phyloP scores from a whole-genome alignment of 345 rosid genomes.

The Syzygium aromaticum region DNA sequence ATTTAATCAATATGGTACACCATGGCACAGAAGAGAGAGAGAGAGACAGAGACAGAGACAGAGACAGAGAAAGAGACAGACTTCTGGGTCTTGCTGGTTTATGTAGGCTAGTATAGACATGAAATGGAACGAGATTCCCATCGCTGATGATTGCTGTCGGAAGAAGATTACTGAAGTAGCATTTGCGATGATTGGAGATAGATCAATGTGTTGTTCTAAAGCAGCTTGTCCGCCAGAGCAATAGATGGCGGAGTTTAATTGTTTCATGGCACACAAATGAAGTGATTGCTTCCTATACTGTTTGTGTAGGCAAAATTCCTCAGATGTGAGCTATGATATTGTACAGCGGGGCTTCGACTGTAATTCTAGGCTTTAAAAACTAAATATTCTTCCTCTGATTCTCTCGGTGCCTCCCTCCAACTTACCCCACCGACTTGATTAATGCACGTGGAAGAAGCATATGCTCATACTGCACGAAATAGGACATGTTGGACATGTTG shows the following conservation, averaged over 20 bases:
- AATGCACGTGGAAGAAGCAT: not conserved
- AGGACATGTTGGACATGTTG: not conserved
- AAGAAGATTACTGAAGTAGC: not conserved
- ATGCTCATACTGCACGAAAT: not conserved
- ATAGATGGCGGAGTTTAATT: not conserved
- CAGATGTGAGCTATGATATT: not conserved
- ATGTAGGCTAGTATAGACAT: no score
- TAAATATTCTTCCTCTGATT: not conserved
- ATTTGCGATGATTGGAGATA: not conserved
- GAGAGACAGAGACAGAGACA: no score
- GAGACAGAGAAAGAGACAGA: no score
- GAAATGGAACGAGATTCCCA: not conserved
- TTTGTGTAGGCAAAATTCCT: not conserved
- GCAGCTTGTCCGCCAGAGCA: not conserved
- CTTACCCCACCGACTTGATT: not conserved
- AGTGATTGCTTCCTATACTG: not conserved
- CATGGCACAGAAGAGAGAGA: no score
- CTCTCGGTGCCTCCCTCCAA: not conserved
- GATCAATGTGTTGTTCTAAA: not conserved
- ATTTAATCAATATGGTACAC: no score
- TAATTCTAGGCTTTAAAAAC: not conserved
- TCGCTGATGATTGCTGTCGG: not conserved
- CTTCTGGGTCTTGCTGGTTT: no score
- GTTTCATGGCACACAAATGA: not conserved
- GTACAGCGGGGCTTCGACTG: not conserved